Percentiles rank a stretch among this genome's conserved stretches.
Conservation (phyloP, 1,284 basidiomycete genomes). For the Rhodotorula mucilaginosa region DNA sequence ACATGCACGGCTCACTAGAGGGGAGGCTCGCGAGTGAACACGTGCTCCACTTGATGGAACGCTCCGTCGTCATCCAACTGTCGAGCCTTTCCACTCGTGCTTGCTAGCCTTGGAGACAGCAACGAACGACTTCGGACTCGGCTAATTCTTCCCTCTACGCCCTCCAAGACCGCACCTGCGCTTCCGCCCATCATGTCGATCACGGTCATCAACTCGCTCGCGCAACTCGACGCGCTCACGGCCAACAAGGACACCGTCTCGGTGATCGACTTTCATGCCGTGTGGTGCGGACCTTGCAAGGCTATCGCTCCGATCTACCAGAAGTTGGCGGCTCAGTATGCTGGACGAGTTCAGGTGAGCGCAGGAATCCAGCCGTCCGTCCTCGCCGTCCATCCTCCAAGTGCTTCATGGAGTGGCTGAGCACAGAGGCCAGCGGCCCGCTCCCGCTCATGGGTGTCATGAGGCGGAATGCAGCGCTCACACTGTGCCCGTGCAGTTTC, state of each 20-base stretch:
- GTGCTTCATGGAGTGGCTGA: neutral
- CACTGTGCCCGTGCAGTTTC: constrained; percentile 22
- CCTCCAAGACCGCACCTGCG: neutral
- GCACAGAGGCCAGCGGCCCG: neutral
- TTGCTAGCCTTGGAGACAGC: neutral
- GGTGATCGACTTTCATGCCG: constrained; percentile 37
- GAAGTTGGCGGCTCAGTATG: constrained; percentile 23
- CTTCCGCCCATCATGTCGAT: constrained; percentile 14
- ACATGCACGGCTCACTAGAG: no score
- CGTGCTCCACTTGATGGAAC: neutral
- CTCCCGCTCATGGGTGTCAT: neutral
- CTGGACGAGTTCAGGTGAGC: constrained; percentile 25
- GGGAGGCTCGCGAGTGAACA: no score
- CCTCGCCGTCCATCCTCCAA: neutral
- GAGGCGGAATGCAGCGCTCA: neutral
- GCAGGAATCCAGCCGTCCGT: neutral
- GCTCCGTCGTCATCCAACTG: neutral
- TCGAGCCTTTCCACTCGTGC: neutral
- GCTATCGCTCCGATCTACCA: constrained; percentile 37
- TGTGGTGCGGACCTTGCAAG: constrained; percentile 23
- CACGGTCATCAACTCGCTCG: constrained; percentile 18
- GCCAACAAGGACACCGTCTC: constrained; percentile 4
- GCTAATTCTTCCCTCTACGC: neutral
- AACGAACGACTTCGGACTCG: neutral
- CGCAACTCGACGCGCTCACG: constrained; percentile 19